A percentile compares a stretch with the other conserved stretches of the same genome.
Evolutionary conservation across 2,329 filamentous ascomycete genomes (phyloP).

Genomic region (Trichoderma guizhouense): DNA sequence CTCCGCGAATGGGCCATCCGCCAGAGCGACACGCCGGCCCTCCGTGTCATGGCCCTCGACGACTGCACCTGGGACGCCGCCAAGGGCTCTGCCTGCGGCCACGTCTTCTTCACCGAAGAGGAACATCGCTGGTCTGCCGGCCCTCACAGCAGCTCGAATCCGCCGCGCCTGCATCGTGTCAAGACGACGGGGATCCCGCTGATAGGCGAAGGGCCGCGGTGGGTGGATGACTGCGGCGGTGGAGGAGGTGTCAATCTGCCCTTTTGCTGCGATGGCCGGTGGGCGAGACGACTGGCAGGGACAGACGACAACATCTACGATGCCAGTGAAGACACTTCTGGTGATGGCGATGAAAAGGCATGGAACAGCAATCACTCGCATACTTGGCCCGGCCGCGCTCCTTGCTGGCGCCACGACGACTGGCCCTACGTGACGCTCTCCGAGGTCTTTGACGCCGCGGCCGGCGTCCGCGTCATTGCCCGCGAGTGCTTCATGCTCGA

Average conservation of each 20-base stretch:
- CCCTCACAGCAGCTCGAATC: conserved; percentile 39
- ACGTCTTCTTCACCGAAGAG: conserved; percentile 57
- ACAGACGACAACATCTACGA: neutral
- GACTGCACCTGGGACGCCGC: conserved; percentile 35
- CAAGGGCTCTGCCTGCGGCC: conserved; percentile 26
- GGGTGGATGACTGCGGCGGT: conserved; percentile 46
- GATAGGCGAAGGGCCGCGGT: conserved; percentile 45
- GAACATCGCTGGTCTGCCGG: conserved; percentile 49
- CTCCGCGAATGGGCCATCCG: conserved; percentile 52
- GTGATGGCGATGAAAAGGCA: neutral
- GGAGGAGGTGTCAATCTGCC: conserved; percentile 36
- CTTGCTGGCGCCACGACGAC: conserved; percentile 54
- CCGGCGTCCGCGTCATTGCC: conserved; percentile 45
- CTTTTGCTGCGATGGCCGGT: conserved; percentile 40
- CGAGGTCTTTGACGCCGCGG: conserved; percentile 42
- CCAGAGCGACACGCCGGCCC: conserved; percentile 48
- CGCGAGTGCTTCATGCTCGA: conserved; percentile 47
- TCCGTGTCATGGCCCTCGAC: conserved; percentile 52
- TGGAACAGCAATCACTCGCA: conserved; percentile 4
- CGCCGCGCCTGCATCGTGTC: conserved; percentile 44
- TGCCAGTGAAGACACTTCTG: neutral
- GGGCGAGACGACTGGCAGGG: neutral
- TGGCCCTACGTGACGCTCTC: conserved; percentile 50
- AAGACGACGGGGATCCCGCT: conserved; percentile 54
- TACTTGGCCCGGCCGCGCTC: conserved; percentile 26